Evolutionary conservation across 352 stramenopile species (phyloP).

Genomic region (Globisporangium apiculatum): DNA sequence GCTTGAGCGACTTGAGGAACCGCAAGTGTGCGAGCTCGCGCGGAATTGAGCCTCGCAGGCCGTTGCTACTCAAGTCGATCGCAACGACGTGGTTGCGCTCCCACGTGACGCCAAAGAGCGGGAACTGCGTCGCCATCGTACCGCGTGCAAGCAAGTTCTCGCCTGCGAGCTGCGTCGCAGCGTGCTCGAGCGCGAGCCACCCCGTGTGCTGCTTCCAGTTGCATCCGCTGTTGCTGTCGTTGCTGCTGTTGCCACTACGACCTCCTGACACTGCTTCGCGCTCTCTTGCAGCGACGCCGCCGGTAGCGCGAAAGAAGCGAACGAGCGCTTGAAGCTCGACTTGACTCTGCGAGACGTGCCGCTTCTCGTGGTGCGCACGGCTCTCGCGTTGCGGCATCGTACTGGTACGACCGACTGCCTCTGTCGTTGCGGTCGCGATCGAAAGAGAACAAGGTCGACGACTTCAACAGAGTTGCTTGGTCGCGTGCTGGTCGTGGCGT

Average conservation of each 20-base stretch:
- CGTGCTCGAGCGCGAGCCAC: conserved; percentile 24
- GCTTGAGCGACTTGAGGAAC: conserved; percentile 44
- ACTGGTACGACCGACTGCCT: neutral
- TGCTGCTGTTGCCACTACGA: neutral
- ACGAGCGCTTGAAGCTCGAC: conserved; percentile 41
- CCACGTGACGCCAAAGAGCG: conserved; percentile 41
- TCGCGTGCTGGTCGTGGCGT: too few relatives aligned
- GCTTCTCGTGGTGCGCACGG: conserved; percentile 6
- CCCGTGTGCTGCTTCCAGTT: conserved; percentile 31
- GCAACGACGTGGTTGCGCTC: conserved; percentile 52
- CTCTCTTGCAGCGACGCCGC: conserved; percentile 10
- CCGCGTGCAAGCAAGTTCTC: conserved; percentile 19
- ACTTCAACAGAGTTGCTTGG: too few relatives aligned
- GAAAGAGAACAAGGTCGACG: too few relatives aligned
- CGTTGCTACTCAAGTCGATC: conserved; percentile 48
- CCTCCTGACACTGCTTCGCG: neutral
- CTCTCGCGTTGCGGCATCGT: neutral
- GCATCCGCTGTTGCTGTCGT: conserved; percentile 2
- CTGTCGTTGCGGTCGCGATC: too few relatives aligned
- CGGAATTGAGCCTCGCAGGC: conserved; percentile 35
- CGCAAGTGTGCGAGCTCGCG: conserved; percentile 31
- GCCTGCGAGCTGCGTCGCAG: conserved; percentile 12
- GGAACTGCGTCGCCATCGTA: conserved; percentile 28
- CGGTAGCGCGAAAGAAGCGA: conserved; percentile 33
- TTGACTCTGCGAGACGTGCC: conserved; percentile 25